phyloP scores from a whole-genome alignment of 805 yeast genomes.

The Yamadazyma olivae region DNA sequence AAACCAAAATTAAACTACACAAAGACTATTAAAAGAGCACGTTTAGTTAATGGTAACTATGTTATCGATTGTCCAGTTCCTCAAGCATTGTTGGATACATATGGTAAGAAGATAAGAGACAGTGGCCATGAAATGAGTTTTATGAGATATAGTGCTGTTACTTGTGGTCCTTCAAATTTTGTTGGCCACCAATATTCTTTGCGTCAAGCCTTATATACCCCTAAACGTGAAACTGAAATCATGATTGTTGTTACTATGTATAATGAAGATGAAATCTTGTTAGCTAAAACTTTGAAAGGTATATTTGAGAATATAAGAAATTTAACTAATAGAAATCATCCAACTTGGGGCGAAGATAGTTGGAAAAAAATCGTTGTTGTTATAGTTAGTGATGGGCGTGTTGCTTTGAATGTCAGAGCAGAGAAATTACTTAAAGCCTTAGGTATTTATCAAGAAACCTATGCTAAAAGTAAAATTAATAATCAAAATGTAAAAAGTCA shows the following conservation, averaged over 20 bases:
- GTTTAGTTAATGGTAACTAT: conserved; percentile 41
- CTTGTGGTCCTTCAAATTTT: conserved; percentile 84
- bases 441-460: conserved; percentile 94
- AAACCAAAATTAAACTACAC: conserved; percentile 40
- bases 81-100: conserved; percentile 30
- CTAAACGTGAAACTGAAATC: conserved; percentile 80
- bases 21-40: conserved; percentile 41
- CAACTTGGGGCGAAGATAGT: conserved; percentile 90
- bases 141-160: conserved; percentile 92
- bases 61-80: conserved; percentile 45
- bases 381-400: conserved; percentile 89
- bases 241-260: conserved; percentile 86
- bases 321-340: conserved; percentile 59
- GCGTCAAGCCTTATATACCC: conserved; percentile 74
- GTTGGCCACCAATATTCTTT: conserved; percentile 62
- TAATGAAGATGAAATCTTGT: conserved; percentile 78
- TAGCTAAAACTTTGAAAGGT: conserved; percentile 87
- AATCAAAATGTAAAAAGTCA: conserved; percentile 81
- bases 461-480: conserved; percentile 88
- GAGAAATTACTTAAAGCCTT: conserved; percentile 78
- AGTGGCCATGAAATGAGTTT: conserved; percentile 64
- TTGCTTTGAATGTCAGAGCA: conserved; percentile 74
- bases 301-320: conserved; percentile 83
- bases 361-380: conserved; percentile 94
- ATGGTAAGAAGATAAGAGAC: conserved; percentile 30